phyloP scores from a whole-genome alignment of 2,329 filamentous ascomycete species.

The Thelonectria rubi region DNA sequence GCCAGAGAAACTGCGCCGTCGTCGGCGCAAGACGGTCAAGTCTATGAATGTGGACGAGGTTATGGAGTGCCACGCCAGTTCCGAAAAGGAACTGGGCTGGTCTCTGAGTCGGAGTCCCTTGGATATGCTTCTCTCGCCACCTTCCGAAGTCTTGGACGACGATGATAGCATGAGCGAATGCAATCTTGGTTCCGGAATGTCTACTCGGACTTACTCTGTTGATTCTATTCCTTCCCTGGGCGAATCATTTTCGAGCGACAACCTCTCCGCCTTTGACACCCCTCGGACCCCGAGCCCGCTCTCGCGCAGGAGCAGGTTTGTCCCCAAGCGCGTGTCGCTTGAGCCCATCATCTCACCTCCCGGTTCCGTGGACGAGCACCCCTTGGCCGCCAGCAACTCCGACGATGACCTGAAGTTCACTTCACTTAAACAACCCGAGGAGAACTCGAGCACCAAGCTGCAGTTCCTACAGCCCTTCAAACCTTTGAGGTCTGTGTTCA shows the following conservation, averaged over 20 bases:
- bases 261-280: constrained; percentile 59
- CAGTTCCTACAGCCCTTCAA: constrained; percentile 53
- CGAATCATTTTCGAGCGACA: constrained; percentile 62
- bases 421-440: constrained; percentile 53
- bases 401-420: constrained; percentile 58
- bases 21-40: constrained; percentile 40
- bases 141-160: constrained; percentile 65
- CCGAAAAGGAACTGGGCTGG: constrained; percentile 67
- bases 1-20: constrained; percentile 52
- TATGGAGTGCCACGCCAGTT: constrained; percentile 62
- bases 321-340: constrained; percentile 57
- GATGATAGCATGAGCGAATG: constrained; percentile 61
- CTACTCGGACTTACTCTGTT: constrained; percentile 64
- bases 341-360: constrained; percentile 66
- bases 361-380: constrained; percentile 62
- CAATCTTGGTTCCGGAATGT: constrained; percentile 61
- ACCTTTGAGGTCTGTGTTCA: constrained; percentile 68
- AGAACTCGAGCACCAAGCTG: constrained; percentile 47
- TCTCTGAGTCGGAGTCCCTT: constrained; percentile 64
- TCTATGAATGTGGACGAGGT: constrained; percentile 64
- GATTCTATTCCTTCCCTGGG: constrained; percentile 70
- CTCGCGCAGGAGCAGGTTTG: constrained; percentile 47
- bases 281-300: constrained; percentile 52
- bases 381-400: constrained; percentile 50
- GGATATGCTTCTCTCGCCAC: constrained; percentile 67